Base-by-base conservation (phyloP, 2,329 filamentous ascomycete species). In the Sarocladiaceae sp. region DNA sequence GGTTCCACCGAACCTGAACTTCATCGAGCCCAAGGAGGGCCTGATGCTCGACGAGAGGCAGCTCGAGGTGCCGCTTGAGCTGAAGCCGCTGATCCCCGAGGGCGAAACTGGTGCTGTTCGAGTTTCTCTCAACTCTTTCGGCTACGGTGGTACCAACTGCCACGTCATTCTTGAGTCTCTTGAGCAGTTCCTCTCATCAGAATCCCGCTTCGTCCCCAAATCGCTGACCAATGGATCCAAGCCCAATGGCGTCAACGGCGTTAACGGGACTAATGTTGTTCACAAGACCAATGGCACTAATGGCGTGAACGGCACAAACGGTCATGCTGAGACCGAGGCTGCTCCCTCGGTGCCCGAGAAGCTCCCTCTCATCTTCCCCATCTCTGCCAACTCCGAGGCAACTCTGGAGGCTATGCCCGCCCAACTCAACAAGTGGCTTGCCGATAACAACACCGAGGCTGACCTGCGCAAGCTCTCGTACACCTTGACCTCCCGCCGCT, bases 61-160 rank as follows among this genome's bases (percentile, higher is more conserved):
- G 16, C 7, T 33, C 7, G 19, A 72, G 66, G 64, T 73, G 6
- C 67, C 72, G 0, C 57, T 50, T 0, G 50, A 59, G 10, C 54
- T 68, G 18, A 65, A 63, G 1, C 76, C 72, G 72, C 72, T 72
- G 0, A 44, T 62, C 1, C 39, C 58, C 15, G 32, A 33, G 16
- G 32, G 32, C 11, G 32, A 33, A 15, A 33, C 9, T 0, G 68
- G 71, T 6, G 57, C 69, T 12, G 67, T 72, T 1, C 68, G 76
- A 15, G 70, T 69, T 31, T 74, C 71, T 46, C 64, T 80, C 50
- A 79, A 79, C 51, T 75, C 69, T 47, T 80, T 79, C 50, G 76
- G 76, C 2, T 80, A 74, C 51, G 76, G 76, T 2, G 76, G 76
- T 31, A 75, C 74, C 3, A 78, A 79, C 41, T 70, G 68, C 1